These are phyloP conservation scores for Arxiozyma bovina DNA, from an alignment of 1,139 yeast species.

Conservation along the genomic window DNA sequence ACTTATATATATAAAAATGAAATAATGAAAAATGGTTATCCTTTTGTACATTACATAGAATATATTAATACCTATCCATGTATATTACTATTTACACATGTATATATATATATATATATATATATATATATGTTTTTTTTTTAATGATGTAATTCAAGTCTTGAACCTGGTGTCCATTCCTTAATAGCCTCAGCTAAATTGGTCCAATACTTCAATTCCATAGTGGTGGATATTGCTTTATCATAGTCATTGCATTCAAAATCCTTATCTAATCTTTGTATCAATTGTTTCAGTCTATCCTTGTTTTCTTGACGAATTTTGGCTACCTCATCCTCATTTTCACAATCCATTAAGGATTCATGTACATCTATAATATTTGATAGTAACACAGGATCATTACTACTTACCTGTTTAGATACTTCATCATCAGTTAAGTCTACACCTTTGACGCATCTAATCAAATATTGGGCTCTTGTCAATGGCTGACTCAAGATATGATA, in stretches of 20 bases:
- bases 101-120: neutral
- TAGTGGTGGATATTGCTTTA: constrained; percentile 54
- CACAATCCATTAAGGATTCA: constrained; percentile 62
- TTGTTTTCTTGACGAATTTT: constrained; percentile 48
- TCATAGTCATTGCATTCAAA: constrained; percentile 35
- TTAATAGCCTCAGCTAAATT: constrained; percentile 65
- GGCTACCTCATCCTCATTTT: constrained; percentile 47
- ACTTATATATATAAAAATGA: neutral
- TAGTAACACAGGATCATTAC: constrained; percentile 49
- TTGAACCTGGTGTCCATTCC: constrained; percentile 71
- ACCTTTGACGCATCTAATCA: constrained; percentile 37
- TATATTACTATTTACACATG: neutral
- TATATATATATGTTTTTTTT: neutral
- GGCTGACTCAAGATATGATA: constrained; percentile 66
- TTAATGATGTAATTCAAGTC: constrained; percentile 38
- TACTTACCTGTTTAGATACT: constrained; percentile 15
- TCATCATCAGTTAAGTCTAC: constrained; percentile 39
- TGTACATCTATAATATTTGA: constrained; percentile 76
- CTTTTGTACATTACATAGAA: neutral
- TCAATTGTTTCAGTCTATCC: constrained; percentile 39
- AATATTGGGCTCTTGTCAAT: constrained; percentile 55
- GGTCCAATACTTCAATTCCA: constrained; percentile 74
- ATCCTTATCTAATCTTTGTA: constrained; percentile 28
- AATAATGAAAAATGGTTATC: neutral
- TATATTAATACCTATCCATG: neutral